phyloP scores from a whole-genome alignment of 202 grass and related monocot species.

The Digitaria exilis region DNA sequence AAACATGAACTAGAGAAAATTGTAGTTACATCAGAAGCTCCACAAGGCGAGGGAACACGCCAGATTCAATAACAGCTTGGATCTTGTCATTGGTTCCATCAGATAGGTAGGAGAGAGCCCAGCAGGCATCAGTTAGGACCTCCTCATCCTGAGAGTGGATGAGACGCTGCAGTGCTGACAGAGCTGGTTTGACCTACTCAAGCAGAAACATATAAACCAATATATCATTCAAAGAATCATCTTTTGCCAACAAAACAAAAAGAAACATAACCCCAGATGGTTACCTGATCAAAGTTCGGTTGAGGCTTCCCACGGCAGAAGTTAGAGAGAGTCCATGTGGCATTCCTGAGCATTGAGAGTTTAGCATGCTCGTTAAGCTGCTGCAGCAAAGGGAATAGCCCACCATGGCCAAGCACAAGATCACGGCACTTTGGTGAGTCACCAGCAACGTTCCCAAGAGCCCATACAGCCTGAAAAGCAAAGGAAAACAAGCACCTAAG shows the following conservation, averaged over 20 bases:
- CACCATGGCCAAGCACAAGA: slow-evolving; percentile 72
- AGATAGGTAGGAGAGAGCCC: slow-evolving; percentile 93
- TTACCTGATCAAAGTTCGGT: slow-evolving; percentile 89
- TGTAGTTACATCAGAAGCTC: slow-evolving; percentile 83
- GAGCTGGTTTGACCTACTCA: slow-evolving; percentile 75
- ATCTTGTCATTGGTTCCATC: slow-evolving; percentile 99
- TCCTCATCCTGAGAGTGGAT: slow-evolving; percentile 92
- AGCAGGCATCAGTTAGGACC: slow-evolving; percentile 97
- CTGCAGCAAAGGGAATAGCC: slow-evolving; percentile 73
- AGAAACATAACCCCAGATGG: not conserved
- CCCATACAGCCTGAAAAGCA: slow-evolving; percentile 91
- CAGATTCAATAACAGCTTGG: slow-evolving; percentile 90
- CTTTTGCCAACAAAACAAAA: not conserved
- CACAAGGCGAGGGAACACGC: slow-evolving; percentile 85
- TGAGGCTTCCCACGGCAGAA: slow-evolving; percentile 97
- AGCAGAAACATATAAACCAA: slow-evolving; percentile 12
- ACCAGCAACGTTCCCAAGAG: slow-evolving; percentile 95
- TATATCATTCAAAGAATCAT: not conserved
- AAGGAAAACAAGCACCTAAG: not conserved
- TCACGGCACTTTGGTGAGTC: slow-evolving; percentile 96
- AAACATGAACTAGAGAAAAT: not conserved
- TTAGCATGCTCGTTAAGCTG: slow-evolving; percentile 94
- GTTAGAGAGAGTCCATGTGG: slow-evolving; percentile 96
- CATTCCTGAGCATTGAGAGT: slow-evolving; percentile 96
- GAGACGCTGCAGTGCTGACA: slow-evolving; percentile 79